Evolutionary conservation across 176 grass and related monocot species (phyloP), one percentile per base, ranked within the genome.

Genomic region (Phoenix roebelenii): DNA sequence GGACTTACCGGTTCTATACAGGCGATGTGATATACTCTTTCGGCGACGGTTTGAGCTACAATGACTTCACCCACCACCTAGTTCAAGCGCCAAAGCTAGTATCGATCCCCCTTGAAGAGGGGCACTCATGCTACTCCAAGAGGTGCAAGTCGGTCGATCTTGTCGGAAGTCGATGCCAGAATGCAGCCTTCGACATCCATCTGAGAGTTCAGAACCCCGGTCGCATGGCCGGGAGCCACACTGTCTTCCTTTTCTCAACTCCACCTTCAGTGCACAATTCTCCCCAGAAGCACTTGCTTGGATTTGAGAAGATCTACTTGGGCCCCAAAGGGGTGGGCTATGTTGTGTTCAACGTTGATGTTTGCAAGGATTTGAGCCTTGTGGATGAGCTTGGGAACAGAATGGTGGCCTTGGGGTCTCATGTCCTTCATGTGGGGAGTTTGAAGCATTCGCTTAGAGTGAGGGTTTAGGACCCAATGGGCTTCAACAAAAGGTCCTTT

Each of bases 11-110:
- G 35, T 97, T 97, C 83, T 97, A 97, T 87, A 91, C 78, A 0
- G 93, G 93, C 17, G 70, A 84, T 3, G 82, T 76, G 0, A 55
- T 91, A 68, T 97, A 83, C 75, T 54, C 76, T 23, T 97, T 97
- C 78, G 93, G 93, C 1, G 81, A 97, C 61, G 93, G 93, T 4
- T 50, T 97, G 75, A 97, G 93, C 87, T 97, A 97, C 81, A 88
- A 80, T 10, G 68, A n/a, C 3, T 83, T 61, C 72, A 49, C 57
- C 23, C 78, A 97, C 76, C 32, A 28, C 15, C 81, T 91, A n/a
- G 51, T 80, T 30, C 60, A 76, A 3, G 79, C 88, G 39, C 87
- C 87, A 23, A 52, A 83, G 22, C 69, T 85, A 25, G 62, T 98
- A 48, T 67, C 77, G 0, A 7, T 98, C 54, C 67, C 58, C 56